A percentile compares a stretch with the other conserved stretches of the same genome.
These are phyloP conservation scores for Picocystis sp. DNA, from an alignment of 163 green algal species.

Conservation along the genomic window DNA sequence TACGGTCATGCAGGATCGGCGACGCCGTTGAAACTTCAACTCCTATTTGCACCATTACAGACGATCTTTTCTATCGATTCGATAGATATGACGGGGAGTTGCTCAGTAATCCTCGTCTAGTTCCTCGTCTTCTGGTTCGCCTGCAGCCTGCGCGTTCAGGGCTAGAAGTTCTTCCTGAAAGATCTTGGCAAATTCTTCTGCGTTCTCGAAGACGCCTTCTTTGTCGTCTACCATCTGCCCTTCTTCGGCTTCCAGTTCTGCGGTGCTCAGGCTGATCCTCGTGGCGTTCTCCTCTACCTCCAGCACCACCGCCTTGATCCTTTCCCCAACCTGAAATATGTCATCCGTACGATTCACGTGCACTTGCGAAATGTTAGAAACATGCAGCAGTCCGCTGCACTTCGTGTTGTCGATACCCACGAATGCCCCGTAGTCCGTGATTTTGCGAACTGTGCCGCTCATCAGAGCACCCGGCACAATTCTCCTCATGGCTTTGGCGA, in stretches of 20 bases:
- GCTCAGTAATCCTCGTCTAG: too few relatives aligned
- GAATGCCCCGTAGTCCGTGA: conserved; percentile 37
- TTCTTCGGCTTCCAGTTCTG: conserved; percentile 30
- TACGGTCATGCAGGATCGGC: too few relatives aligned
- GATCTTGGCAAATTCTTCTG: background rate
- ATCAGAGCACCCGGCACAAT: conserved; percentile 25
- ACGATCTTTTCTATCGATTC: too few relatives aligned
- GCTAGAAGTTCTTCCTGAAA: too few relatives aligned
- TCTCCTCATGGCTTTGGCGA: background rate
- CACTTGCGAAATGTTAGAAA: conserved; percentile 32
- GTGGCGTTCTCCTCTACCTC: conserved; percentile 30
- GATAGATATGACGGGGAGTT: too few relatives aligned
- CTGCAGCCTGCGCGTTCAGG: too few relatives aligned
- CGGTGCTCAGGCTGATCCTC: conserved; percentile 32
- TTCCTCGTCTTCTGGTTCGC: too few relatives aligned
- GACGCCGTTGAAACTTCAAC: too few relatives aligned
- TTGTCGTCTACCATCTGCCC: conserved; percentile 38
- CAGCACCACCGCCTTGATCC: conserved; percentile 30
- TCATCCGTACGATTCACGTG: conserved; percentile 12
- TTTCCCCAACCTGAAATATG: conserved; percentile 33
- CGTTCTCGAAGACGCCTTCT: conserved; percentile 14
- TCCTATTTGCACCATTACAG: too few relatives aligned
- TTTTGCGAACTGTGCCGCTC: conserved; percentile 22
- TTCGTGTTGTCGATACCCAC: conserved; percentile 30
- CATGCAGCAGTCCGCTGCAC: conserved; percentile 33